Percentiles rank a stretch among this genome's conserved stretches.
These are phyloP conservation scores for Penicillium desertorum DNA, from an alignment of 495 filamentous ascomycete genomes.

Conservation along the genomic window DNA sequence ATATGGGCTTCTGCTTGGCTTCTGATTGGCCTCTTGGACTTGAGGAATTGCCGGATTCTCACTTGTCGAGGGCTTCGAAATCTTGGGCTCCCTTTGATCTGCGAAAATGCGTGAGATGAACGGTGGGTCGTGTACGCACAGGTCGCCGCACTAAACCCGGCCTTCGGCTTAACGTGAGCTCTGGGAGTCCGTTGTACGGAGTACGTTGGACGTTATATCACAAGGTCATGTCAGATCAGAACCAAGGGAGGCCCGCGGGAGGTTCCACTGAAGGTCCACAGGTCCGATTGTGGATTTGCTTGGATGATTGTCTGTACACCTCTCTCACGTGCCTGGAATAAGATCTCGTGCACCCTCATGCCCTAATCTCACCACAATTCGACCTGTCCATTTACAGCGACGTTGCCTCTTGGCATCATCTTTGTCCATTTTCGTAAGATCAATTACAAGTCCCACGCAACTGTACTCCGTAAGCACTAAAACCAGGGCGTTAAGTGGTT, in stretches of 20 bases:
- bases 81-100: neutral
- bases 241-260: neutral
- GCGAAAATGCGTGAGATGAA: conserved; percentile 7
- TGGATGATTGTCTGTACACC: neutral
- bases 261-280: neutral
- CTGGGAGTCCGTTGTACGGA: neutral
- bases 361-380: no score
- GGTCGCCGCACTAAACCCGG: conserved; percentile 2
- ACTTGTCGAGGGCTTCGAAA: neutral
- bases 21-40: neutral
- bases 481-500: no score
- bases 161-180: conserved; percentile 1
- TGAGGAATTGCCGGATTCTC: neutral
- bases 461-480: no score
- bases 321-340: neutral
- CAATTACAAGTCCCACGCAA: no score
- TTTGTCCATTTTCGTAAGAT: no score
- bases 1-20: neutral
- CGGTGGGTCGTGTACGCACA: conserved; percentile 10
- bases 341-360: neutral
- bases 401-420: no score
- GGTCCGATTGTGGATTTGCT: neutral
- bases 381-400: no score
- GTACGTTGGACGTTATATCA: neutral
- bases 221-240: neutral